phyloP scores from a whole-genome alignment of 192 early-diverging fungal genomes.

The Chytriomyces confervae region DNA sequence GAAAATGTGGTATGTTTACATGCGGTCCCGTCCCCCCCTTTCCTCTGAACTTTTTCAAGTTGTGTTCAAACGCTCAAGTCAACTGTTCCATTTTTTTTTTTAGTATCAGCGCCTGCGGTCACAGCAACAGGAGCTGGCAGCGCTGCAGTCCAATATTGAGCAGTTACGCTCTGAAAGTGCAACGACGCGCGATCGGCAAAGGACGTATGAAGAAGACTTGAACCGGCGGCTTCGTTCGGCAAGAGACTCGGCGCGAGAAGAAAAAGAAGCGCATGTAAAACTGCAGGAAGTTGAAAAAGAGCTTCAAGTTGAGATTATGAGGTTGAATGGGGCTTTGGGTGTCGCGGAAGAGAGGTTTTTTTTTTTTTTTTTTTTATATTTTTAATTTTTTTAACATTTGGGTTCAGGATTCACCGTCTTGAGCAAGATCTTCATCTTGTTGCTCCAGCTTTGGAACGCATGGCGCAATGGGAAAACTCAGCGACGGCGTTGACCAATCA shows the following conservation, averaged over 20 bases:
- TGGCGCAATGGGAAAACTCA: constrained; percentile 11
- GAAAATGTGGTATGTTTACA: constrained; percentile 24
- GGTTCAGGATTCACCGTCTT: constrained; percentile 7
- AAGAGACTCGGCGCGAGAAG: constrained; percentile 25
- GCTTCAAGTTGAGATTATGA: background rate
- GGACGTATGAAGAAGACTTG: constrained; percentile 36
- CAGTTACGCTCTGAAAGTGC: constrained; percentile 16
- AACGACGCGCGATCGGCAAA: constrained; percentile 27
- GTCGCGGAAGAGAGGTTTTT: background rate
- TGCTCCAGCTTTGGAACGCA: constrained; percentile 20
- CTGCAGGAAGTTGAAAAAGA: background rate
- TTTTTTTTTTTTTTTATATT: background rate
- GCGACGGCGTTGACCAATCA: constrained; percentile 12
- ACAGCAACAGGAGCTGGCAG: constrained; percentile 34
- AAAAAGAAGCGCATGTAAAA: constrained; percentile 25
- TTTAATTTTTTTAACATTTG: background rate
- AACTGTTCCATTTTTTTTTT: background rate
- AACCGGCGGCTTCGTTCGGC: constrained; percentile 10
- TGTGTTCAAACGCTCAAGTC: background rate
- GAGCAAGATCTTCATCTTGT: constrained; percentile 28
- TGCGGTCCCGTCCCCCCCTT: background rate
- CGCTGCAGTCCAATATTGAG: constrained; percentile 1
- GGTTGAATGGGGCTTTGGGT: constrained; percentile 13
- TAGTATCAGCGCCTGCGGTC: constrained; percentile 28
- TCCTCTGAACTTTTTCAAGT: background rate